Evolutionary conservation across 2,329 filamentous ascomycete species (phyloP).

Genomic region (Blastomyces silverae): DNA sequence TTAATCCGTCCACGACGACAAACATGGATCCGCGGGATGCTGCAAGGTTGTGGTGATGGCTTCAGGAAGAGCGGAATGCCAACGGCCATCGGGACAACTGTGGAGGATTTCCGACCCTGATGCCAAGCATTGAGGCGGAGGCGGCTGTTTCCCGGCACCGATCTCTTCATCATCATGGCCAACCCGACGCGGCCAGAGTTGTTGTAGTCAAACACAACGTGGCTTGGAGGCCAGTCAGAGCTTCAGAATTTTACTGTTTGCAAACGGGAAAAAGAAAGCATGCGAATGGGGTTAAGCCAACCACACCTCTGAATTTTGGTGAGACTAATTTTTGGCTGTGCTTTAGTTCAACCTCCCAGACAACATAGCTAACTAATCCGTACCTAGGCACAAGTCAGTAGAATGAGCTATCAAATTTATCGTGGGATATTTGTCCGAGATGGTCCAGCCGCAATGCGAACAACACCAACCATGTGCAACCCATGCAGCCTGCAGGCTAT

Average conservation of each 20-base stretch:
- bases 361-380: too few relatives aligned
- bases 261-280: conserved; percentile 6
- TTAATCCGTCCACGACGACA: background rate
- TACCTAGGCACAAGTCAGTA: background rate
- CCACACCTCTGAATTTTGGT: background rate
- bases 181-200: background rate
- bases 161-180: conserved; percentile 8
- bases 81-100: background rate
- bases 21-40: background rate
- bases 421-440: background rate
- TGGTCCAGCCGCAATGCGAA: background rate
- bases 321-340: background rate
- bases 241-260: background rate
- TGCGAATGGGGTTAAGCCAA: background rate
- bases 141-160: background rate
- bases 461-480: background rate
- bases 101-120: conserved; percentile 10
- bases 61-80: background rate
- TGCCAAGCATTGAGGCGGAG: conserved; percentile 13
- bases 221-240: background rate
- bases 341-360: background rate
- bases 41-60: background rate
- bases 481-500: background rate
- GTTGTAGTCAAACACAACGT: background rate
- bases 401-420: background rate